Percentiles rank a stretch among this genome's conserved stretches.
Evolutionary conservation across 768 basidiomycete genomes (phyloP).

Genomic region (Lyophyllum semitale): DNA sequence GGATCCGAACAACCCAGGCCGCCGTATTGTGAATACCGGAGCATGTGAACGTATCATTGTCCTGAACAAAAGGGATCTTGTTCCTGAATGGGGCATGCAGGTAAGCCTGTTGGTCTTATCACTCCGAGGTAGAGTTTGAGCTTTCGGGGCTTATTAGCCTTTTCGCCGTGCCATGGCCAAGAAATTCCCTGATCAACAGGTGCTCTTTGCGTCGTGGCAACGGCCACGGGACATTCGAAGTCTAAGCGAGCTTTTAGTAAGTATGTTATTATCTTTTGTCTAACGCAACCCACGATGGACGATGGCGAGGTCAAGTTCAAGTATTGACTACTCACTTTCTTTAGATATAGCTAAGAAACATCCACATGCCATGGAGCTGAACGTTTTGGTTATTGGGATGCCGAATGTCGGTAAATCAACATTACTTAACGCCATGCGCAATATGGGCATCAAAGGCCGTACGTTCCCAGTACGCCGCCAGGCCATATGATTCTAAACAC

Average conservation of each 20-base stretch:
- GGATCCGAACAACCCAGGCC: conserved; percentile 42
- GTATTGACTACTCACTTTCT: conserved; percentile 7
- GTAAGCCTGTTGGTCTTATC: conserved; percentile 42
- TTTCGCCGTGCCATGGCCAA: conserved; percentile 71
- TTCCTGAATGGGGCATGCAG: conserved; percentile 85
- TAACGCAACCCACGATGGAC: conserved; percentile 1
- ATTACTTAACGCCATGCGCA: conserved; percentile 85
- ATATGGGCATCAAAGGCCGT: conserved; percentile 88
- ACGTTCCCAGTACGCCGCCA: conserved; percentile 25
- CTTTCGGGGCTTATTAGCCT: conserved; percentile 46
- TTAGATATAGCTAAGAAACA: conserved; percentile 70
- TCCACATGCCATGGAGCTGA: conserved; percentile 74
- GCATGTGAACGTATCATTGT: conserved; percentile 87
- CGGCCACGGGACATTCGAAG: conserved; percentile 62
- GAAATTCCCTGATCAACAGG: conserved; percentile 69
- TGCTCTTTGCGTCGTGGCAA: conserved; percentile 76
- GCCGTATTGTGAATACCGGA: conserved; percentile 38
- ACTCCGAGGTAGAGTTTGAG: conserved; percentile 9
- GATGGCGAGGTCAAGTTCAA: background rate
- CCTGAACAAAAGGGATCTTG: conserved; percentile 91
- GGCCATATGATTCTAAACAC: conserved; percentile 4
- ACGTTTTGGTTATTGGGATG: conserved; percentile 96
- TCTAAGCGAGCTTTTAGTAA: conserved; percentile 69
- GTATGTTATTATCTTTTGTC: conserved; percentile 48
- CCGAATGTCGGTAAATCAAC: conserved; percentile 99